These are phyloP conservation scores for Verticillium isaacii DNA, from an alignment of 2,329 filamentous ascomycete genomes.

Conservation along the genomic window DNA sequence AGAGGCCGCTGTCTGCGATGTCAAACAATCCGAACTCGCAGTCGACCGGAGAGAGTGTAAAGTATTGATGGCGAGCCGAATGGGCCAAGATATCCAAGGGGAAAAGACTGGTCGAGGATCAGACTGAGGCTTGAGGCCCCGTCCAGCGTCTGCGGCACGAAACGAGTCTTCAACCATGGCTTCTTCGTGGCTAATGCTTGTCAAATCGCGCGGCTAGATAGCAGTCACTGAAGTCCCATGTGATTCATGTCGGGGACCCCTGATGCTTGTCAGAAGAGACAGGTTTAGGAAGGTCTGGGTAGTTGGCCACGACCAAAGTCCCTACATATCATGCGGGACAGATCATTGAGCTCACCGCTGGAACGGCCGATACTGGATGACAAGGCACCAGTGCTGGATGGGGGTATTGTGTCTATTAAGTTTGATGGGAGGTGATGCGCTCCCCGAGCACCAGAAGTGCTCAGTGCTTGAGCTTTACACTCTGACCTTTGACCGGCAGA, in stretches of 20 bases:
- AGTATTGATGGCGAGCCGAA: too few relatives aligned
- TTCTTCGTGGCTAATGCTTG: neutral
- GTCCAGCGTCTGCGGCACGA: too few relatives aligned
- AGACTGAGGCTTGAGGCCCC: too few relatives aligned
- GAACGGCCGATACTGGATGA: neutral
- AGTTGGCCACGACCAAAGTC: too few relatives aligned
- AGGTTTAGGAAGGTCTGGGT: neutral
- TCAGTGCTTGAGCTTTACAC: neutral
- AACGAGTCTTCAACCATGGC: neutral
- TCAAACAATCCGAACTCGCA: too few relatives aligned
- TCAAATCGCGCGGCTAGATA: neutral
- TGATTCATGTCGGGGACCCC: neutral
- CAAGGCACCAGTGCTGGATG: neutral
- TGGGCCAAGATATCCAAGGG: too few relatives aligned
- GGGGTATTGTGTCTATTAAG: neutral
- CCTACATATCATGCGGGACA: too few relatives aligned
- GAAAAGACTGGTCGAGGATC: too few relatives aligned
- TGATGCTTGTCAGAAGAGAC: neutral
- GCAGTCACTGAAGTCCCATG: neutral
- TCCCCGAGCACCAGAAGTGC: neutral
- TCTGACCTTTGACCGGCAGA: too few relatives aligned
- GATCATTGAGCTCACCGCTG: neutral
- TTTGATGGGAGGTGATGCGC: neutral
- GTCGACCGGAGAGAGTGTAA: too few relatives aligned
- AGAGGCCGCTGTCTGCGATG: too few relatives aligned